Base-by-base conservation (phyloP, 768 basidiomycete species). In the Termitomyces sp. region DNA sequence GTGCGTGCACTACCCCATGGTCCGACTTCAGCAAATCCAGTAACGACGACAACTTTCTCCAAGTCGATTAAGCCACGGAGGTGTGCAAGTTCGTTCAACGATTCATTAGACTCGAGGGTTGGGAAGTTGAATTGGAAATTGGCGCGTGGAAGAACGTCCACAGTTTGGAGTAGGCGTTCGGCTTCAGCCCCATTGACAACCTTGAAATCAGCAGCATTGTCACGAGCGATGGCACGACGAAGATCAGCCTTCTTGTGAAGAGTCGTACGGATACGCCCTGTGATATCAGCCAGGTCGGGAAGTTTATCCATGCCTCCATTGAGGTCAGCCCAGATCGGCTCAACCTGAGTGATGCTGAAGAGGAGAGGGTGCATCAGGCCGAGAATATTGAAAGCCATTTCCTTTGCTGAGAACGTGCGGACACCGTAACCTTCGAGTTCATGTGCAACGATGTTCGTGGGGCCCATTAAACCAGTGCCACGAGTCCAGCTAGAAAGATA, bases 371-470 rank as follows among this genome's bases (percentile, higher is more conserved):
- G 97, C 96, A 99, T 98, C 48, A 99, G 81, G 57, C 97, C 96
- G 53, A 99, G 87, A 64, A 99, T 93, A 73, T 99, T 99, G 84
- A 99, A 99, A 0, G 97, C 95, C 97, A 98, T 99, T 74, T 99
- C 97, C 76, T 98, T 98, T 28, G 97, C 90, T 0, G 96, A 98
- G 83, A 98, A 99, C 1, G 97, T 99, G 61, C 97, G 85, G 56
- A 97, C 92, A 58, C 97, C 97, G 59, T 88, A 81, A 56, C 85
- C 80, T 74, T 99, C 97, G 42, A 99, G 80, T 52, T 93, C 93
- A 55, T 95, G 90, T 26, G 97, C 93, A 51, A 98, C 88, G 42
- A 88, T 91, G 74, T 95, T 95, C 43, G 93, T 95, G 3, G 94
- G 88, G 55, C 82, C 87, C 97, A 99, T 98, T 49, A 99, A 75